A percentile compares a stretch with the other conserved stretches of the same genome.
Evolutionary conservation across 495 filamentous ascomycete species (phyloP).

Genomic region (Neurospora cerealis): DNA sequence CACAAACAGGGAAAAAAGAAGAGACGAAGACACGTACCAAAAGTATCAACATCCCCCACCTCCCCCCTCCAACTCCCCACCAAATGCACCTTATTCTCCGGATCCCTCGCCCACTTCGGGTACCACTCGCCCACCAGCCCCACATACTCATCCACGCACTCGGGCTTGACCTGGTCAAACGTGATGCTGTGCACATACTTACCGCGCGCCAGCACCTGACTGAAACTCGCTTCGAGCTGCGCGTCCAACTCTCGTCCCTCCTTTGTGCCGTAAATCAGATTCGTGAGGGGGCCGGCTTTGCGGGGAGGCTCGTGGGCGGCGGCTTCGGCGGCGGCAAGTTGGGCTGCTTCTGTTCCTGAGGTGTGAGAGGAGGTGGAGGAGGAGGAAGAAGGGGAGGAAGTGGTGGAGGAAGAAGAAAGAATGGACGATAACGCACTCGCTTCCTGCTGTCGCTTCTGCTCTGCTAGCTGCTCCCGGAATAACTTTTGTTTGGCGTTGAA

Average conservation of each 20-base stretch:
- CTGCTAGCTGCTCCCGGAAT: slow-evolving; percentile 74
- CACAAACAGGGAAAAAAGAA: too few relatives aligned
- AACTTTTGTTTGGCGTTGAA: slow-evolving; percentile 76
- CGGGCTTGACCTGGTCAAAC: slow-evolving; percentile 91
- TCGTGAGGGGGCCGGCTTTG: slow-evolving; percentile 46
- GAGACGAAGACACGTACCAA: slow-evolving; percentile 40
- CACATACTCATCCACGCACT: slow-evolving; percentile 91
- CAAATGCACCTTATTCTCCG: slow-evolving; percentile 86
- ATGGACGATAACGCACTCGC: slow-evolving; percentile 53
- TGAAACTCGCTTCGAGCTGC: slow-evolving; percentile 91
- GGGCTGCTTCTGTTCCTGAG: slow-evolving; percentile 33
- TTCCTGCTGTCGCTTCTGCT: slow-evolving; percentile 69
- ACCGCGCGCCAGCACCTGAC: slow-evolving; percentile 83
- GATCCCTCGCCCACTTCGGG: slow-evolving; percentile 66
- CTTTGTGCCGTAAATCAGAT: slow-evolving; percentile 90
- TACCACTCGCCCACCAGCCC: slow-evolving; percentile 89
- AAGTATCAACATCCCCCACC: slow-evolving; percentile 95
- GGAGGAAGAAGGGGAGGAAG: slow-evolving; percentile 42
- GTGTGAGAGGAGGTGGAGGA: slow-evolving; percentile 32
- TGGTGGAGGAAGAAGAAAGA: slow-evolving; percentile 26
- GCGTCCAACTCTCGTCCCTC: slow-evolving; percentile 86
- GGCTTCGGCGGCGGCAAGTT: slow-evolving; percentile 21
- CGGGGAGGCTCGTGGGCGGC: slow-evolving; percentile 30
- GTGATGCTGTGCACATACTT: slow-evolving; percentile 99
- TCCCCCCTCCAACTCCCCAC: slow-evolving; percentile 98